phyloP scores from a whole-genome alignment of 805 yeast species.

The Kluyveromyces nonfermentans region DNA sequence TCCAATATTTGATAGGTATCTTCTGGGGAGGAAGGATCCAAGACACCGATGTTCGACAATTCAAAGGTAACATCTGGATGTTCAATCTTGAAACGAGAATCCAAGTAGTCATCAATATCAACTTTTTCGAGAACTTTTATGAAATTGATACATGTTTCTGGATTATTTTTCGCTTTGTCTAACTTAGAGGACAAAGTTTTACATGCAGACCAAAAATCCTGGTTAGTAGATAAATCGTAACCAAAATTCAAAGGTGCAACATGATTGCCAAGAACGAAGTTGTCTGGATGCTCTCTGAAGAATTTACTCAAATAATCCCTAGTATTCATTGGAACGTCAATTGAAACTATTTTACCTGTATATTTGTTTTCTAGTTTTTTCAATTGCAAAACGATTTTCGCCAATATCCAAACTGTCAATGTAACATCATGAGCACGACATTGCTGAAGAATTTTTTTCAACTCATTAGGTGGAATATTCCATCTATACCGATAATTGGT shows the following conservation, averaged over 20 bases:
- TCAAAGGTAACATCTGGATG: neutral
- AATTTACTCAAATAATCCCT: neutral
- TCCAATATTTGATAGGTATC: neutral
- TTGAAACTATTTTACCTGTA: neutral
- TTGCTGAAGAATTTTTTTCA: neutral
- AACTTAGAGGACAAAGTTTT: neutral
- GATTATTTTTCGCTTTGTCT: neutral
- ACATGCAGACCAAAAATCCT: neutral
- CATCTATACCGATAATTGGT: neutral
- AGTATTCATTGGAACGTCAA: neutral
- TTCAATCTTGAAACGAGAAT: neutral
- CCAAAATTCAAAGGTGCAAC: neutral
- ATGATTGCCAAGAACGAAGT: neutral
- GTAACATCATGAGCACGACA: neutral
- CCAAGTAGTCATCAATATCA: neutral
- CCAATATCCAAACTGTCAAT: neutral
- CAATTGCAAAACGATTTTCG: neutral
- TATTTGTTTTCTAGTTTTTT: neutral
- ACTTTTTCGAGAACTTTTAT: neutral
- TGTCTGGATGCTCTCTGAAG: neutral
- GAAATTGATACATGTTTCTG: neutral
- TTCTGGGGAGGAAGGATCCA: constrained; percentile 1
- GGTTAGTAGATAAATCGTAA: neutral
- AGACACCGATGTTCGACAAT: constrained; percentile 1
- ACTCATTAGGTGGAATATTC: neutral